These are phyloP conservation scores for Pichia cactophila DNA, from an alignment of 1,139 yeast species.

Conservation along the genomic window DNA sequence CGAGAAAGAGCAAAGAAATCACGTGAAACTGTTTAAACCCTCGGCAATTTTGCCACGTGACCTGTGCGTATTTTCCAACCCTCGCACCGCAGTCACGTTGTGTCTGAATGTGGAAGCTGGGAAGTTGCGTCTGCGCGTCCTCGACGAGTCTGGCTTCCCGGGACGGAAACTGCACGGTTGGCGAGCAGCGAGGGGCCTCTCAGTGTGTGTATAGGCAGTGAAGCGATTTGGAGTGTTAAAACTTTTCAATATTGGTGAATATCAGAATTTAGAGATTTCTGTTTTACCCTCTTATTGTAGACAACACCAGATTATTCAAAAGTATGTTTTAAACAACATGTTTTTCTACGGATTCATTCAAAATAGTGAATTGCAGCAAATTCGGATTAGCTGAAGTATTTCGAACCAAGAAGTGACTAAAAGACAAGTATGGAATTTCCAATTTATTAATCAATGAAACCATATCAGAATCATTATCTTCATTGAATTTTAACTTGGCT, in stretches of 20 bases:
- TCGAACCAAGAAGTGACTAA: too few relatives aligned
- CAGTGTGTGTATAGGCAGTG: neutral
- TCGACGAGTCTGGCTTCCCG: neutral
- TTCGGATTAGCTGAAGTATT: too few relatives aligned
- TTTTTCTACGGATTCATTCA: neutral
- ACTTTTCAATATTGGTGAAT: neutral
- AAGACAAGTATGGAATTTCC: too few relatives aligned
- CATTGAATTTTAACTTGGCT: too few relatives aligned
- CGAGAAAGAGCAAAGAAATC: neutral
- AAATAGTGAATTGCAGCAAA: neutral
- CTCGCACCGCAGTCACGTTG: slow-evolving; percentile 2
- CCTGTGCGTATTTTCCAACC: neutral
- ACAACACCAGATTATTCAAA: slow-evolving; percentile 15
- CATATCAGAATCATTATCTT: too few relatives aligned
- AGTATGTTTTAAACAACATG: slow-evolving; percentile 7
- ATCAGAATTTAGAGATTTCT: neutral
- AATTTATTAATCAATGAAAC: too few relatives aligned
- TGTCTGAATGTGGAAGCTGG: neutral
- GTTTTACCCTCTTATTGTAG: slow-evolving; percentile 1
- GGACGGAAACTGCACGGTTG: neutral
- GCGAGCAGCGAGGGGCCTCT: neutral
- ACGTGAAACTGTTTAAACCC: neutral
- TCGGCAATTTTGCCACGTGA: neutral
- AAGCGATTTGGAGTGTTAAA: neutral
- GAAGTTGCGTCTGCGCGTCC: neutral